Conservation (phyloP, 176 grass and related monocot species). For the Miscanthus lutarioriparius region DNA sequence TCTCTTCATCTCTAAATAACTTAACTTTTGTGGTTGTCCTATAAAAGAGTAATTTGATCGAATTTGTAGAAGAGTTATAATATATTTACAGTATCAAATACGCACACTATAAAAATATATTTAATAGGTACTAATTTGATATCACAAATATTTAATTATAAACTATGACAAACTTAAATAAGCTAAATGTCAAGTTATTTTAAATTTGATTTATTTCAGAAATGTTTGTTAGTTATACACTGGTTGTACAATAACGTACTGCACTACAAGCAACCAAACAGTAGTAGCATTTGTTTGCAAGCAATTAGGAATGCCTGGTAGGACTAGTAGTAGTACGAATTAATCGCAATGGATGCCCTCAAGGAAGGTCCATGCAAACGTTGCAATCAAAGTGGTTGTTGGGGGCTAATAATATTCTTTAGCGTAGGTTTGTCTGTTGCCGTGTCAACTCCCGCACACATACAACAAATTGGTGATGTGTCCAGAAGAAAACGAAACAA, state of each 20-base stretch:
- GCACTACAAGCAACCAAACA: neutral
- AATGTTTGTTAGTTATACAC: no score
- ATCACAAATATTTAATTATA: neutral
- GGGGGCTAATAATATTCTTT: neutral
- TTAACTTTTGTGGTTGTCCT: no score
- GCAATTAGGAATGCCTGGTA: neutral
- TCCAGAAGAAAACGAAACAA: neutral
- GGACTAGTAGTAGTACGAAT: no score
- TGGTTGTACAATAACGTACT: neutral
- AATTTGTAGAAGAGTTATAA: no score
- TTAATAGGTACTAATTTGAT: neutral
- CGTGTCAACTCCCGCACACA: constrained; percentile 16
- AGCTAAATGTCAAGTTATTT: no score
- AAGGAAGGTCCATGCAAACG: neutral
- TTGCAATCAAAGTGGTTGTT: constrained; percentile 38
- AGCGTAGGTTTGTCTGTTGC: neutral
- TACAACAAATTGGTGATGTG: neutral
- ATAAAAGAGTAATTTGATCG: no score
- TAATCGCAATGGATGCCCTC: no score
- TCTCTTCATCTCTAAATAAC: no score
- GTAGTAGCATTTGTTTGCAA: neutral
- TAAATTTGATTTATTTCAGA: no score
- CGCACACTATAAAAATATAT: no score
- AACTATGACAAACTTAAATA: no score
- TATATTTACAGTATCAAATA: no score